Conservation (phyloP, 495 filamentous ascomycete genomes). For the Lepidopterella palustris region DNA sequence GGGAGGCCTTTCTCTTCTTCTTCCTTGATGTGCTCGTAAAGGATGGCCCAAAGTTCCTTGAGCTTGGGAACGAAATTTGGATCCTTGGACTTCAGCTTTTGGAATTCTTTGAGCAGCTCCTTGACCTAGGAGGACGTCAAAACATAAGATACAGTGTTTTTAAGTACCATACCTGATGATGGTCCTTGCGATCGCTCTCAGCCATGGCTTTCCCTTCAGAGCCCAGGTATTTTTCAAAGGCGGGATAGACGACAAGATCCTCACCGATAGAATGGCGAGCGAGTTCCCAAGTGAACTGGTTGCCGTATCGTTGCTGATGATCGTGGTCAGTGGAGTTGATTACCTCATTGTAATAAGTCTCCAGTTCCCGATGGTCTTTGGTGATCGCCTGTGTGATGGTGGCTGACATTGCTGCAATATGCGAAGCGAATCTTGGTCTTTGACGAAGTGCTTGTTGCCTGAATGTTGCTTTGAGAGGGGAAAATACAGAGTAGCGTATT, state of each 20-base stretch:
- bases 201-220: constrained; percentile 47
- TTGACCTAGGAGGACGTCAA: constrained; percentile 49
- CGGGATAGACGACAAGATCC: constrained; percentile 67
- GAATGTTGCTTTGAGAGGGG: too few species aligned
- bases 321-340: constrained; percentile 44
- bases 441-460: too few species aligned
- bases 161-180: constrained; percentile 51
- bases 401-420: constrained; percentile 14
- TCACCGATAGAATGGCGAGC: constrained; percentile 60
- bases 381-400: constrained; percentile 51
- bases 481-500: too few species aligned
- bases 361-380: constrained; percentile 57
- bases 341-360: constrained; percentile 54
- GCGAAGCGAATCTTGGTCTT: too few species aligned
- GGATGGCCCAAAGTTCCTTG: constrained; percentile 45
- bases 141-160: too few species aligned
- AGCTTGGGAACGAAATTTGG: constrained; percentile 48
- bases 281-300: constrained; percentile 66
- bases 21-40: constrained; percentile 53
- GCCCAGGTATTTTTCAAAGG: constrained; percentile 54
- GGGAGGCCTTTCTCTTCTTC: constrained; percentile 55
- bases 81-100: constrained; percentile 45
- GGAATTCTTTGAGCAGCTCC: constrained; percentile 54
- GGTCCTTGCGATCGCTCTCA: constrained; percentile 54
- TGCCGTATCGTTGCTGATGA: constrained; percentile 50